Base-by-base conservation (phyloP, 208 protist genomes). In the Leishmania turanica region DNA sequence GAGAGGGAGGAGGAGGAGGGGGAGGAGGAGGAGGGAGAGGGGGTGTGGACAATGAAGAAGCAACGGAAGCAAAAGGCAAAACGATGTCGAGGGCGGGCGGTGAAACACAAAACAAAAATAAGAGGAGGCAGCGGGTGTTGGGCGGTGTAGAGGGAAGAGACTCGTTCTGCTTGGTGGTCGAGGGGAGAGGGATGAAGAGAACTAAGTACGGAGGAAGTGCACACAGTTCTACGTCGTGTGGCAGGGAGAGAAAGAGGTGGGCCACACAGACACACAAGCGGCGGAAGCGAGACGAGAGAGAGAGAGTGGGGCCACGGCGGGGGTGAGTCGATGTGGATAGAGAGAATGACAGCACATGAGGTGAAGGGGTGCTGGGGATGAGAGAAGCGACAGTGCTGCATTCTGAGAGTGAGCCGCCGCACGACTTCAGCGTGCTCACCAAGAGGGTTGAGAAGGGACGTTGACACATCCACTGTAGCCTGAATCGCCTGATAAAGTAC, bases 41-140 rank as follows among this genome's bases (percentile, higher is more conserved):
- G 68, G 45, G 24, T n/a, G n/a, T n/a, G 47, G 70, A 65, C 75
- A 75, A 37, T 49, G 19, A 56, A 58, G 68, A 53, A 37, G 45
- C 7, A 75, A 77, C 27, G 49, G 64, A 60, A 84, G 62, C 15
- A 49, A 40, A 62, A 73, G 68, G 34, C 73, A 60, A 24, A 77
- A 21, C 21, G 19, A 64, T 7, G 75, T 31, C 31, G 54, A 80
- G 15, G 37, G 31, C 37, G 64, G n/a, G 54, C 7, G 27, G 56
- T 31, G 56, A 31, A 68, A 40, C 37, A 40, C 1, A 24, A 64
- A 75, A 42, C 2, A 17, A 81, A 62, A 75, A 81, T 1, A 74
- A 24, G 66, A 45, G 49, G 54, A 45, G 49, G 54, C 17, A 58
- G 62, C 24, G 56, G 11, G 6, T 58, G 34, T 24, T 17, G 60